These are phyloP conservation scores for Euptelea pleiosperma DNA, from an alignment of 164 flowering plant species.

Conservation along the genomic window DNA sequence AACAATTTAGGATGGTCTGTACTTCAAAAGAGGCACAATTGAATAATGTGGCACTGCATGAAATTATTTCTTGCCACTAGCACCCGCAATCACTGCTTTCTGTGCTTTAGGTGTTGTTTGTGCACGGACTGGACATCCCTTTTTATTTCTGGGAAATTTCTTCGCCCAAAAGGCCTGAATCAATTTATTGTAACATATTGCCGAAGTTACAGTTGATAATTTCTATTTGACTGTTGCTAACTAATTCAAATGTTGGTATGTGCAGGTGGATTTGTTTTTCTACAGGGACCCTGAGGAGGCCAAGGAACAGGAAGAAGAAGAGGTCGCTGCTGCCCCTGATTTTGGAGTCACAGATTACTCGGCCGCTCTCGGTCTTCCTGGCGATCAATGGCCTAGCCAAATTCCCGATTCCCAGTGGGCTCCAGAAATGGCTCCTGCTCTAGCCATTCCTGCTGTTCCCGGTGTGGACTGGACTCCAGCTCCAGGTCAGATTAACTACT, in stretches of 20 bases:
- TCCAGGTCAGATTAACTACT: constrained; percentile 26
- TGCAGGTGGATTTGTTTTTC: constrained; percentile 83
- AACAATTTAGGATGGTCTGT: no score
- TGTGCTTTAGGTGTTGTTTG: no score
- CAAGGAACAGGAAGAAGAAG: constrained; percentile 66
- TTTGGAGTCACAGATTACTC: constrained; percentile 32
- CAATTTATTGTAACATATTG: no score
- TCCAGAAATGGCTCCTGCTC: constrained; percentile 21
- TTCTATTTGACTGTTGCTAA: no score
- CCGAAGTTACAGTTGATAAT: no score
- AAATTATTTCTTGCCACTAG: no score
- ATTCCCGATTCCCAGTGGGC: constrained; percentile 43
- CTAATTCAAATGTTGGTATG: constrained; percentile 3
- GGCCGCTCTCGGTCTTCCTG: constrained; percentile 14
- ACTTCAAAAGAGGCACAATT: no score
- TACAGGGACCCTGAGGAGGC: constrained; percentile 85
- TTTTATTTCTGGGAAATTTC: no score
- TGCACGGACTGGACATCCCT: no score
- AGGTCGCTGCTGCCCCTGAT: constrained; percentile 32
- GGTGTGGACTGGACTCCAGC: constrained; percentile 27
- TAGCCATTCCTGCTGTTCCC: constrained; percentile 28
- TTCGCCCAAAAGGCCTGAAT: no score
- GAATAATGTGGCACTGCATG: no score
- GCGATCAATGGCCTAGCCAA: constrained; percentile 38
- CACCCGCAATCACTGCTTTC: no score